phyloP scores from a whole-genome alignment of 768 basidiomycete species.

The Pleurotus salmoneostramineus region DNA sequence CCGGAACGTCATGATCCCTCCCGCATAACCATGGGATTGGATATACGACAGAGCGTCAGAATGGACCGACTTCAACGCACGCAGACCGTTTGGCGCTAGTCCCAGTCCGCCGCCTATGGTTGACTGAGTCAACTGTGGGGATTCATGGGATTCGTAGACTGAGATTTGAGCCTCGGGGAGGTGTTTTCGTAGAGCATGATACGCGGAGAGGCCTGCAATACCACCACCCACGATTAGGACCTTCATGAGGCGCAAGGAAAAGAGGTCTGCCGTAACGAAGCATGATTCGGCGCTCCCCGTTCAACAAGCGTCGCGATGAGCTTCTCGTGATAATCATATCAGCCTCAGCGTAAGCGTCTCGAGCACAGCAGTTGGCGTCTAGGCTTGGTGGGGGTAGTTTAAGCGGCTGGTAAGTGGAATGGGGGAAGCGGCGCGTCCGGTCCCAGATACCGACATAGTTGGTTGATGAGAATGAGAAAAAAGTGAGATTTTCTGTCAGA shows the following conservation, averaged over 20 bases:
- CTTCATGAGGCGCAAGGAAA: conserved; percentile 18
- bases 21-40: conserved; percentile 20
- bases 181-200: conserved; percentile 28
- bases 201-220: conserved; percentile 27
- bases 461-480: too few species aligned
- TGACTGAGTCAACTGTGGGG: conserved; percentile 19
- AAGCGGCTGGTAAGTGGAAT: too few species aligned
- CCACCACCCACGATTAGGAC: conserved; percentile 31
- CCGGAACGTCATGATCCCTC: conserved; percentile 21
- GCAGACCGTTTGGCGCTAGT: conserved; percentile 34
- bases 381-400: too few species aligned
- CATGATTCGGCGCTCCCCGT: neutral
- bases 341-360: too few species aligned
- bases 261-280: neutral
- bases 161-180: conserved; percentile 21
- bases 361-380: too few species aligned
- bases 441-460: too few species aligned
- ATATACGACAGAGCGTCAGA: conserved; percentile 25
- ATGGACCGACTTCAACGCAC: conserved; percentile 26
- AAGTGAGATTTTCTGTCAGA: too few species aligned
- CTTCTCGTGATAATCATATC: too few species aligned
- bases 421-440: too few species aligned
- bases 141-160: conserved; percentile 28
- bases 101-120: conserved; percentile 32
- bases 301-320: too few species aligned